A percentile compares a stretch with the other conserved stretches of the same genome.
phyloP scores from a whole-genome alignment of 768 basidiomycete species.

The Megacollybia marginata region DNA sequence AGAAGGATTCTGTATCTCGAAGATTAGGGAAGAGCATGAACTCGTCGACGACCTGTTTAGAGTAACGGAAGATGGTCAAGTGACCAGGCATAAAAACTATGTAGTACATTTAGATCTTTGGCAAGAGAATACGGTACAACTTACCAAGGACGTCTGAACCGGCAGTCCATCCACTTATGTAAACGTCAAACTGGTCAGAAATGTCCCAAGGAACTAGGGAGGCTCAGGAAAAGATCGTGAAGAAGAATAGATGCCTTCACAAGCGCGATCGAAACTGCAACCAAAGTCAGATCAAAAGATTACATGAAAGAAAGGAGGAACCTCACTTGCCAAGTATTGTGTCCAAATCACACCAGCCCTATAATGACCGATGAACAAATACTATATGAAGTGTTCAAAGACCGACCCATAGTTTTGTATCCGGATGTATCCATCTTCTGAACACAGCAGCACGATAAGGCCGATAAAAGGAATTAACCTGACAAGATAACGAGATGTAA shows the following conservation, averaged over 20 bases:
- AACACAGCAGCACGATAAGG: conserved; percentile 4
- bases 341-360: conserved; percentile 8
- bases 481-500: not conserved
- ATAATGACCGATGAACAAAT: not conserved
- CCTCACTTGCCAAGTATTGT: conserved; percentile 3
- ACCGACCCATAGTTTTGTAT: conserved; percentile 2
- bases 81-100: conserved; percentile 1
- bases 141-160: not conserved
- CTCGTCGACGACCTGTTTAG: not conserved
- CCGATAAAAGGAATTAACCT: conserved; percentile 5
- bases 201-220: conserved; percentile 5
- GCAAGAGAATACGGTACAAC: no score
- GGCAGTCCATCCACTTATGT: not conserved
- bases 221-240: not conserved
- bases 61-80: conserved; percentile 3
- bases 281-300: not conserved
- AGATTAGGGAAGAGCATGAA: conserved; percentile 5
- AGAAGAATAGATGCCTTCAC: not conserved
- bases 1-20: not conserved
- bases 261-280: not conserved
- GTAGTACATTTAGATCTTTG: not conserved
- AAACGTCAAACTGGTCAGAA: conserved; percentile 1
- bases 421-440: conserved; percentile 4
- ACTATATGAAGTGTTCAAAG: not conserved
- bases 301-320: not conserved